Evolutionary conservation across 306 rosid genomes (phyloP).

Genomic region (Vigna trinervia): DNA sequence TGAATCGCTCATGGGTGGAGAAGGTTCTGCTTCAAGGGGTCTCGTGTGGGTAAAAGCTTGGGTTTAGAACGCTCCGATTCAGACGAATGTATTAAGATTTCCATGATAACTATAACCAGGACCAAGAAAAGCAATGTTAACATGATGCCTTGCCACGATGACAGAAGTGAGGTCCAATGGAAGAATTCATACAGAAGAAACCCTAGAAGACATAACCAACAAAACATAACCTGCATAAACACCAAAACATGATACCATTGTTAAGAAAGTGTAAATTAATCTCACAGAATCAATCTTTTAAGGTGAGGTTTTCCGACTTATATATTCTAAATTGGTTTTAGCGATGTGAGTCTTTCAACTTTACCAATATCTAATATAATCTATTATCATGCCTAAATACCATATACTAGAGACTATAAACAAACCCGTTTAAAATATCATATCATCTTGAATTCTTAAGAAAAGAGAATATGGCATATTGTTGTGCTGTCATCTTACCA

Average conservation of each 20-base stretch:
- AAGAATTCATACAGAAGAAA: constrained; percentile 49
- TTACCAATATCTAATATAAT: too few relatives aligned
- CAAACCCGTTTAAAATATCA: too few relatives aligned
- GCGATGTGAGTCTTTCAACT: too few relatives aligned
- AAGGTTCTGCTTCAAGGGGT: constrained; percentile 57
- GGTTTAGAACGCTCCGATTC: constrained; percentile 62
- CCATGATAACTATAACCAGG: constrained; percentile 62
- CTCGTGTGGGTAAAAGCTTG: constrained; percentile 46
- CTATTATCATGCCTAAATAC: too few relatives aligned
- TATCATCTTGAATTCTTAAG: too few relatives aligned
- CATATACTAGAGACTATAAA: too few relatives aligned
- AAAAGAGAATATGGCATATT: neutral
- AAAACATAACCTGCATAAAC: constrained; percentile 61
- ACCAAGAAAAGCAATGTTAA: constrained; percentile 53
- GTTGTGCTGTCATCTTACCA: constrained; percentile 52
- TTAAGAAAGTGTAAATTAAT: too few relatives aligned
- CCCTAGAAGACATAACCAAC: constrained; percentile 62
- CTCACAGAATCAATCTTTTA: too few relatives aligned
- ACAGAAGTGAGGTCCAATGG: constrained; percentile 60
- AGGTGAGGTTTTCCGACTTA: too few relatives aligned
- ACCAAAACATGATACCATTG: constrained; percentile 3
- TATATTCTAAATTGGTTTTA: too few relatives aligned
- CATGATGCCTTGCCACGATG: constrained; percentile 77
- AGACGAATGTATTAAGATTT: constrained; percentile 70
- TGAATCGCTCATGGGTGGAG: constrained; percentile 48